Percentiles rank a stretch among this genome's conserved stretches.
phyloP scores from a whole-genome alignment of 2,329 filamentous ascomycete species.

The Didymella keratinophila region DNA sequence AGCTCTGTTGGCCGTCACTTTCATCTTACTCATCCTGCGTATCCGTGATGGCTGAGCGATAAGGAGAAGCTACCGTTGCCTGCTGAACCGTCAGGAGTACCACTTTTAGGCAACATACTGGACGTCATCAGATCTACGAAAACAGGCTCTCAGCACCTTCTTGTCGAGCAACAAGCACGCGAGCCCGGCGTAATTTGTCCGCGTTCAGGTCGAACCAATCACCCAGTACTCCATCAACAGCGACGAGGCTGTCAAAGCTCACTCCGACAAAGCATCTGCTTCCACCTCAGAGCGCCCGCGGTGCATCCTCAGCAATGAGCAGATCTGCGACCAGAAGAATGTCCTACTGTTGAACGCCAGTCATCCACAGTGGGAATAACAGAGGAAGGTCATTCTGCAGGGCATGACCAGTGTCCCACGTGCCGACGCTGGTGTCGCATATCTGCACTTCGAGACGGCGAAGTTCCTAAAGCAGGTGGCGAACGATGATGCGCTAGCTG shows the following conservation, averaged over 20 bases:
- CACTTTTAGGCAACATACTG: slow-evolving; percentile 12
- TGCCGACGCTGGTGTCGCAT: slow-evolving; percentile 14
- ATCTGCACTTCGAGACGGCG: slow-evolving; percentile 20
- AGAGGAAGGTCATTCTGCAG: slow-evolving; percentile 17
- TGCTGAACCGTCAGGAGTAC: slow-evolving; percentile 10
- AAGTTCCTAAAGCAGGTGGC: slow-evolving; percentile 18
- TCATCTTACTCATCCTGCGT: neutral
- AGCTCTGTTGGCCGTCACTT: neutral
- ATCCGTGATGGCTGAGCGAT: slow-evolving; percentile 6
- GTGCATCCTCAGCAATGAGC: slow-evolving; percentile 21
- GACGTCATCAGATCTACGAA: slow-evolving; percentile 13
- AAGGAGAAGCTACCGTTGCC: slow-evolving; percentile 13
- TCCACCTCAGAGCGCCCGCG: slow-evolving; percentile 46
- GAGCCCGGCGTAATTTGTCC: slow-evolving; percentile 15
- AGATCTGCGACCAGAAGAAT: slow-evolving; percentile 21
- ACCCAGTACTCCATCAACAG: slow-evolving; percentile 46
- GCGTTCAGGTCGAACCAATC: slow-evolving; percentile 15
- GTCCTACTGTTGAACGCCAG: slow-evolving; percentile 13
- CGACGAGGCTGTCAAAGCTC: slow-evolving; percentile 52
- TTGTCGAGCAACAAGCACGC: slow-evolving; percentile 13
- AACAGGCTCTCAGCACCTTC: slow-evolving; percentile 10
- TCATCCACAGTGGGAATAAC: slow-evolving; percentile 15
- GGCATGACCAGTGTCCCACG: slow-evolving; percentile 20
- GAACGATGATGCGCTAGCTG: neutral
- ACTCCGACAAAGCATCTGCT: slow-evolving; percentile 50